A percentile compares a stretch with the other conserved stretches of the same genome.
Evolutionary conservation across 2,329 filamentous ascomycete species (phyloP).

Genomic region (Cytospora chrysosperma): DNA sequence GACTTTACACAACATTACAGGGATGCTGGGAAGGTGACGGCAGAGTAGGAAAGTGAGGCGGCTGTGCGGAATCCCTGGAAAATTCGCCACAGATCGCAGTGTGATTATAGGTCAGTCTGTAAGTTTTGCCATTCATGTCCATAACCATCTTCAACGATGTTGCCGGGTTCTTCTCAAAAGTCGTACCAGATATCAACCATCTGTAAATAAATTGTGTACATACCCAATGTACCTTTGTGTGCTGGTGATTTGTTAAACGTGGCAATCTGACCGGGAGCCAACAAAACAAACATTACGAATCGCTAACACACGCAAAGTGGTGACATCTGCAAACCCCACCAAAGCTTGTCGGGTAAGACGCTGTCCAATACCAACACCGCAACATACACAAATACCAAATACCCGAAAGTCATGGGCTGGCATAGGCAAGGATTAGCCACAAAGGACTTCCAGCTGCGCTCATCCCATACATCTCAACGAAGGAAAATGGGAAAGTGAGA

Average conservation of each 20-base stretch:
- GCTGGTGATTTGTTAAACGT: neutral
- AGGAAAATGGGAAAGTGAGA: rapidly evolving
- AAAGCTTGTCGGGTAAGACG: neutral
- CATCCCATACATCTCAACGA: neutral
- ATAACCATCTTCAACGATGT: neutral
- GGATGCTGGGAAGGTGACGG: conserved; percentile 6
- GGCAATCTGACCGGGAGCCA: neutral
- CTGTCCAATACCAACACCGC: too few species aligned
- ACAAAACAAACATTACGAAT: neutral
- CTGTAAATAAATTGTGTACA: neutral
- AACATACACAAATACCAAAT: neutral
- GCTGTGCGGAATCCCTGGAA: neutral
- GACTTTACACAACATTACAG: conserved; percentile 47
- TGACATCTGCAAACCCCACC: neutral
- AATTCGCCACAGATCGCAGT: neutral
- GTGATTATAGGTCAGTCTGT: neutral
- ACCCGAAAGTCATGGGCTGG: neutral
- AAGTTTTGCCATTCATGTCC: neutral
- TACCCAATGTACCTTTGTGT: neutral
- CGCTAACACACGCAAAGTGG: neutral
- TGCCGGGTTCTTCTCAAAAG: neutral
- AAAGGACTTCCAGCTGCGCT: neutral
- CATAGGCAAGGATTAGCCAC: neutral
- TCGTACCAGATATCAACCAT: neutral
- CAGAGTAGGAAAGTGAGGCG: neutral